These are phyloP conservation scores for Furcasterigmium furcatum DNA, from an alignment of 2,329 filamentous ascomycete genomes.

Conservation along the genomic window DNA sequence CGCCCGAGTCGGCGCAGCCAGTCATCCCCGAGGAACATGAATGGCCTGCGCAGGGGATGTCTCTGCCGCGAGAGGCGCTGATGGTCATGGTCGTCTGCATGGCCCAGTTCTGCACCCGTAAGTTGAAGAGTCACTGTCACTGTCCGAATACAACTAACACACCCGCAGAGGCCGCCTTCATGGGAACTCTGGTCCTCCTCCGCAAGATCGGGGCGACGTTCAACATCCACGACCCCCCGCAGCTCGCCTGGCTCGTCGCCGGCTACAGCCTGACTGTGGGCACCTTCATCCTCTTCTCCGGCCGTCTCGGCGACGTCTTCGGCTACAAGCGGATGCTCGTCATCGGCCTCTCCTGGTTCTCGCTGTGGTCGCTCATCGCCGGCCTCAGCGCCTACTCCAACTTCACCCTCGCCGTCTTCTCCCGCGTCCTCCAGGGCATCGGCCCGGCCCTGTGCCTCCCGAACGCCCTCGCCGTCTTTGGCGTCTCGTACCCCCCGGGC, in stretches of 20 bases:
- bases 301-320: slow-evolving; percentile 54
- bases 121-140: slow-evolving; percentile 5
- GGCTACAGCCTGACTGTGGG: slow-evolving; percentile 54
- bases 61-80: slow-evolving; percentile 23
- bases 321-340: slow-evolving; percentile 55
- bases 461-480: slow-evolving; percentile 61
- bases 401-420: slow-evolving; percentile 43
- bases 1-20: neutral
- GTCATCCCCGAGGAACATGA: neutral
- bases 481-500: slow-evolving; percentile 53
- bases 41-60: slow-evolving; percentile 7
- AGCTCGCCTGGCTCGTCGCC: slow-evolving; percentile 54
- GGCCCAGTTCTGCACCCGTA: slow-evolving; percentile 36
- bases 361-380: slow-evolving; percentile 46
- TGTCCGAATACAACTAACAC: slow-evolving; percentile 9
- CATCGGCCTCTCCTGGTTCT: slow-evolving; percentile 51
- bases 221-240: slow-evolving; percentile 16
- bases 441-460: slow-evolving; percentile 62
- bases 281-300: slow-evolving; percentile 55
- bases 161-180: slow-evolving; percentile 25
- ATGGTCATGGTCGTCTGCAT: slow-evolving; percentile 41
- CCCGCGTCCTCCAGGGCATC: slow-evolving; percentile 43
- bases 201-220: neutral
- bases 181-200: slow-evolving; percentile 18
- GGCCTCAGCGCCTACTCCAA: slow-evolving; percentile 39